These are phyloP conservation scores for Penicillium mononematosum DNA, from an alignment of 495 filamentous ascomycete genomes.

Conservation along the genomic window DNA sequence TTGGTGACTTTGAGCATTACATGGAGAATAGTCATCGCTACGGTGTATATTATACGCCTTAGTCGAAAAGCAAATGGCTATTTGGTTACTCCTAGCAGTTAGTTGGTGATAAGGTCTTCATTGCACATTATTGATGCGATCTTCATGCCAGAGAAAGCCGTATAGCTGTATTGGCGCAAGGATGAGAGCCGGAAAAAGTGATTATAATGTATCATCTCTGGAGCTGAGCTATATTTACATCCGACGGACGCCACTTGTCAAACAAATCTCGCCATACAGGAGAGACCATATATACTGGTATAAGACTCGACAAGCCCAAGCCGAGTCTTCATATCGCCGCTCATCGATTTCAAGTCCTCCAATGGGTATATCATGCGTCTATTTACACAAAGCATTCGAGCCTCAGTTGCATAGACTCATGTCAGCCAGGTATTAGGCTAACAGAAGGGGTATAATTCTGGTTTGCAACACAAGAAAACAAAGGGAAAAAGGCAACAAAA, in stretches of 20 bases:
- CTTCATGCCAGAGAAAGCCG: too few relatives aligned
- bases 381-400: not conserved
- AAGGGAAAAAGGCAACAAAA: not conserved
- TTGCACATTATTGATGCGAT: too few relatives aligned
- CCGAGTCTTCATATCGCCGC: not conserved
- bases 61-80: too few relatives aligned
- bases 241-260: not conserved
- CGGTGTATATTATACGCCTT: too few relatives aligned
- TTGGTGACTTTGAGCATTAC: too few relatives aligned
- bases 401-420: not conserved
- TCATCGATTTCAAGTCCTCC: not conserved
- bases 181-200: not conserved
- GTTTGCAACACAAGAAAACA: not conserved
- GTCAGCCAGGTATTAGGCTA: not conserved
- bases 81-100: too few relatives aligned
- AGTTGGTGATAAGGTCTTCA: too few relatives aligned
- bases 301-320: not conserved
- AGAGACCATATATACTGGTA: not conserved
- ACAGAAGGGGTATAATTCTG: constrained; percentile 3
- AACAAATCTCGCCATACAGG: not conserved
- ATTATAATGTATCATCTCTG: not conserved
- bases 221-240: not conserved
- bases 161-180: too few relatives aligned
- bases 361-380: not conserved
- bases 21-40: too few relatives aligned